Base-by-base conservation (phyloP, 495 filamentous ascomycete genomes). In the Annulohypoxylon bovei region DNA sequence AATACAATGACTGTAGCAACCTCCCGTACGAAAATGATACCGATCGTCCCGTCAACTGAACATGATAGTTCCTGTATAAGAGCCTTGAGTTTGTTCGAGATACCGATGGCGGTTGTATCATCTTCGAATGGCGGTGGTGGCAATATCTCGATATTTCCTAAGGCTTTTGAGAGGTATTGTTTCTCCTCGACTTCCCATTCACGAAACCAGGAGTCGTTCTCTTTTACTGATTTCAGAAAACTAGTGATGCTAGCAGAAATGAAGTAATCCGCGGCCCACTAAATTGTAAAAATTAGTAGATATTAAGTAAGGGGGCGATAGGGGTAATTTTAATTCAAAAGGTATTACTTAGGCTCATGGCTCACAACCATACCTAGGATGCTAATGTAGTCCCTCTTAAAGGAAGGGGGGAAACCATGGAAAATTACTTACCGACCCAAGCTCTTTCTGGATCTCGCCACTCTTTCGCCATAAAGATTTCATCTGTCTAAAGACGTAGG, bases 21-120 rank as follows among this genome's bases (percentile, higher is more conserved):
- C 70, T 94, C 89, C 57, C 89, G 81, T 6, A 89, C 93, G 69
- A 99, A 99, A 1, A 98, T 80, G 6, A 99, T 85, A 0, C 92
- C 91, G 0, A 88, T 85, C 22, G 91, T 88, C 0, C 81, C 78
- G 8, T 81, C 77, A 1, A 68, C 61, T 4, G 85, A 70, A 30
- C 82, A 78, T 6, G 71, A 71, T 6, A 94, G 79, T 23, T 87
- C 81, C 0, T 82, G 65, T 8, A 94, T 72, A 32, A 96, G 76
- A 0, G 69, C 74, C 33, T 78, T 65, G 5, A 88, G 71, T 67
- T 93, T 93, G 6, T 79, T 66, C 0, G 90, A 88, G 0, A 88
- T 60, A 18, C 77, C 56, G 12, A 52, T 67, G 4, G 67, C 65
- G 16, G 75, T 66, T 18, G 68, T 53, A 1, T 67, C 57, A 6